Conservation (phyloP, 1,139 yeast species). For the Scheffersomyces quercinus region DNA sequence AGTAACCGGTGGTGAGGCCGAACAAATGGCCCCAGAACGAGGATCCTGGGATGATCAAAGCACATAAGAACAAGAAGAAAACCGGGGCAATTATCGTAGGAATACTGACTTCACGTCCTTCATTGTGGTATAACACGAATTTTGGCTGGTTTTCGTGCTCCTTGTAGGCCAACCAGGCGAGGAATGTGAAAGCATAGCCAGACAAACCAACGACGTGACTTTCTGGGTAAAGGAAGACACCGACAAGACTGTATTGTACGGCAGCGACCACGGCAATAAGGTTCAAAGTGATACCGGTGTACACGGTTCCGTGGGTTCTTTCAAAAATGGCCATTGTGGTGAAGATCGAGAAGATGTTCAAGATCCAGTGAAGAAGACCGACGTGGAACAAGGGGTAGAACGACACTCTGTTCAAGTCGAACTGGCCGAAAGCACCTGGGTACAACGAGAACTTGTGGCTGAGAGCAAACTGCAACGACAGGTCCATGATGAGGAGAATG, state of each 20-base stretch:
- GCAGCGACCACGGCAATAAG: constrained; percentile 72
- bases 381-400: constrained; percentile 75
- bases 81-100: constrained; percentile 70
- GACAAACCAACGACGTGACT: constrained; percentile 65
- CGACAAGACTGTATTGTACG: constrained; percentile 59
- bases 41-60: constrained; percentile 56
- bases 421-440: constrained; percentile 56
- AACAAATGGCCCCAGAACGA: constrained; percentile 74
- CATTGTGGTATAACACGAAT: constrained; percentile 24
- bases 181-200: constrained; percentile 74
- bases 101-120: constrained; percentile 34
- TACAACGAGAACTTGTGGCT: constrained; percentile 37
- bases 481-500: constrained; percentile 34
- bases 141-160: constrained; percentile 57
- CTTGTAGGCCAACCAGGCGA: constrained; percentile 62
- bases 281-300: constrained; percentile 82
- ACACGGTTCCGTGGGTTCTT: constrained; percentile 76
- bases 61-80: constrained; percentile 48
- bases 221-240: constrained; percentile 54
- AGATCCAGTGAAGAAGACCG: constrained; percentile 58
- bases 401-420: constrained; percentile 66
- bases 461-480: constrained; percentile 14
- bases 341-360: constrained; percentile 60
- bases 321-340: constrained; percentile 74
- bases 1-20: constrained; percentile 42